Evolutionary conservation across 1,284 basidiomycete genomes (phyloP), one percentile per base, ranked within the genome.

Genomic region (Ganoderma sinense): DNA sequence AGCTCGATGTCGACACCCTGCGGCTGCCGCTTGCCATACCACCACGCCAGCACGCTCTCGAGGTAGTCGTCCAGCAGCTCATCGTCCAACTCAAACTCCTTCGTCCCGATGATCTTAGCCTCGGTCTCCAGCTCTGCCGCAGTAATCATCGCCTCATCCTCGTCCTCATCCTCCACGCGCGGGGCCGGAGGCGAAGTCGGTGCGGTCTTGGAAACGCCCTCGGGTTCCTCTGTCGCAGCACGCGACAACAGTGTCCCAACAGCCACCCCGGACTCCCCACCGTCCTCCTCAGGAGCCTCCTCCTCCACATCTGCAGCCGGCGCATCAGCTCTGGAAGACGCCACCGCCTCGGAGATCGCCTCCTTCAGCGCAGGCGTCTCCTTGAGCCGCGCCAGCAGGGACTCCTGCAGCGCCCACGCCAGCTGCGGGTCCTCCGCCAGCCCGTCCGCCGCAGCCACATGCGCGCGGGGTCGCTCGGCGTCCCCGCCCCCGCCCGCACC

Each of bases 21-120:
- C 0, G 95, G 89, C 20, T 84, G 83, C 33, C 94, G 84, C 66
- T 83, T 72, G 1, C 94, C 94, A 72, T 87, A 82, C 95, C 95
- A 97, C 87, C 91, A 96, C 53, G 83, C 78, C 14, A 96, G 80
- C 1, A 92, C 83, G 62, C 84, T 84, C 2, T 76, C 73, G 18
- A 97, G 80, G 75, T 94, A 86, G 0, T 74, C 74, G 33, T 91
- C 85, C n/a, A 97, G 83, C 31, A 88, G 71, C 1, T 66, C 65
- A 16, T 87, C 83, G 69, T 94, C 85, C 78, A 93, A 86, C 1
- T 69, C 58, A 74, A 97, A 95, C 45, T 80, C 77, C 72, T 87
- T 91, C 10, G 79, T 87, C 4, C 94, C 95, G 29, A 97, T 88
- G 53, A 95, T 87, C 14, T 81, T 80, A 29, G 77, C 75, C 58